These are phyloP conservation scores for Pseudogymnoascus sp. DNA, from an alignment of 2,329 filamentous ascomycete species.

Conservation along the genomic window DNA sequence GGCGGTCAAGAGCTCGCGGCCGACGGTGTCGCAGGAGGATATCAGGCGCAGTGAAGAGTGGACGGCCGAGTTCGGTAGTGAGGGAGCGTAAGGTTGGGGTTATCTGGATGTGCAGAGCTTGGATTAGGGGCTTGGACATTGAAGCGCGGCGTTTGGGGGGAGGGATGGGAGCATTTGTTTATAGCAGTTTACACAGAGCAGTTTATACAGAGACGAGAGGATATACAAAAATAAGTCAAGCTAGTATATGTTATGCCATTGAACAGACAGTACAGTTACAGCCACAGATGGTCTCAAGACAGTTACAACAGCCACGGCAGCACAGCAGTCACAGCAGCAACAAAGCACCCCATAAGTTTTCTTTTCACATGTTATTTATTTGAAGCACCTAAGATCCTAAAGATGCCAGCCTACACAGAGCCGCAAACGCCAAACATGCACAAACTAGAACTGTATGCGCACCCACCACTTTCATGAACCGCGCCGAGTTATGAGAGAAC, in stretches of 20 bases:
- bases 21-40: constrained; percentile 84
- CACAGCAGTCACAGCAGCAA: background rate
- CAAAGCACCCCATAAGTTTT: background rate
- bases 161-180: constrained; percentile 8
- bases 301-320: background rate
- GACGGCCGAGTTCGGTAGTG: constrained; percentile 93
- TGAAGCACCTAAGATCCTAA: constrained; percentile 6
- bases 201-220: background rate
- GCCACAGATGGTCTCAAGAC: background rate
- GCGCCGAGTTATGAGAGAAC: constrained; percentile 2
- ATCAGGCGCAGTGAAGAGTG: constrained; percentile 78
- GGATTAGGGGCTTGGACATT: constrained; percentile 22
- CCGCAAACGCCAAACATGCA: constrained; percentile 7
- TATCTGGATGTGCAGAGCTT: constrained; percentile 11
- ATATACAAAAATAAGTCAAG: background rate
- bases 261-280: background rate
- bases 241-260: background rate
- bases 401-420: constrained; percentile 7
- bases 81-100: constrained; percentile 43
- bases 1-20: constrained; percentile 78
- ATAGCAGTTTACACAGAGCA: background rate
- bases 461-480: constrained; percentile 6
- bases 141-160: constrained; percentile 16
- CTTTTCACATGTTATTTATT: constrained; percentile 7
- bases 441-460: constrained; percentile 3